Evolutionary conservation across 176 grass and related monocot genomes (phyloP).

Genomic region (Paspalum vaginatum): DNA sequence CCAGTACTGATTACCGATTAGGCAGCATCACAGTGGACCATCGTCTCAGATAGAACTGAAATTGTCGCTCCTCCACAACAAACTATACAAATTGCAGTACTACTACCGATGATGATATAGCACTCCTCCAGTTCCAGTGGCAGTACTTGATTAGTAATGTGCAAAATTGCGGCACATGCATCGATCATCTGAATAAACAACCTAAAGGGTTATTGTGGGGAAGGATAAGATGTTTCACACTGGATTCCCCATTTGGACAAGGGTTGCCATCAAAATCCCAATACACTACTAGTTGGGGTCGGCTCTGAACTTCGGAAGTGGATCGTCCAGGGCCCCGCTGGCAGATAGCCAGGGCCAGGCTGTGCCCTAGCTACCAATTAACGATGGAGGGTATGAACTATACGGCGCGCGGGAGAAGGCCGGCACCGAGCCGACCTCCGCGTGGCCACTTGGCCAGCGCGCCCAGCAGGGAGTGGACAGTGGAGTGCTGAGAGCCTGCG

Average conservation of each 20-base stretch:
- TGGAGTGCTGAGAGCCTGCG: neutral
- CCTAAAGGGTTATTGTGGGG: no score
- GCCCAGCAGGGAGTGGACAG: neutral
- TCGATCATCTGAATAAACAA: neutral
- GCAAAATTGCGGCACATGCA: neutral
- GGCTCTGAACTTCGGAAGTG: constrained; percentile 20
- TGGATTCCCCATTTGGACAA: constrained; percentile 63
- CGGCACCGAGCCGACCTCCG: neutral
- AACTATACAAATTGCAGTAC: constrained; percentile 21
- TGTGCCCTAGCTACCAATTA: constrained; percentile 6
- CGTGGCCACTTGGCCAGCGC: neutral
- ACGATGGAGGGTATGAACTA: neutral
- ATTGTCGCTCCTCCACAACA: constrained; percentile 21
- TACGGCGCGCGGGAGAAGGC: neutral
- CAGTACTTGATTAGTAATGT: neutral
- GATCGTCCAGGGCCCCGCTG: neutral
- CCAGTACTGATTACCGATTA: neutral
- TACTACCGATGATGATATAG: neutral
- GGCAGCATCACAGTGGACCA: neutral
- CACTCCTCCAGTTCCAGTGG: neutral
- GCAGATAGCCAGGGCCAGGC: neutral
- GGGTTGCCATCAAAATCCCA: constrained; percentile 45
- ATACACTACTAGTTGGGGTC: constrained; percentile 51
- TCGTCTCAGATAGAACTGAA: neutral
- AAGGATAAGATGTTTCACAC: constrained; percentile 21